Evolutionary conservation across 345 rosid genomes (phyloP).

Genomic region (Heritiera littoralis): DNA sequence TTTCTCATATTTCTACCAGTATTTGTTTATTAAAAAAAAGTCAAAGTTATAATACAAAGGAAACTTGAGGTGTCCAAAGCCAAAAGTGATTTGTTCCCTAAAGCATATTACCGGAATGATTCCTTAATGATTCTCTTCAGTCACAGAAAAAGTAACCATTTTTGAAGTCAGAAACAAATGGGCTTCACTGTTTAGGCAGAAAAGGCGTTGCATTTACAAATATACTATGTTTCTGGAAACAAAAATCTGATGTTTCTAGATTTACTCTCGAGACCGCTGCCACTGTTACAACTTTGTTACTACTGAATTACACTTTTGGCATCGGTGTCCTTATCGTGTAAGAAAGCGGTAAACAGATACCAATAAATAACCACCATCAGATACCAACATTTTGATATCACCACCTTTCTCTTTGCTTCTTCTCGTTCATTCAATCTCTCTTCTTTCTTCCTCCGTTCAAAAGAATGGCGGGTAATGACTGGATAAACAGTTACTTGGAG

Average conservation of each 20-base stretch:
- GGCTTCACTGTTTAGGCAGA: too few relatives aligned
- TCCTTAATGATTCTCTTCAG: neutral
- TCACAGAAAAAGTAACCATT: neutral
- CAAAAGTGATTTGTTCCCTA: neutral
- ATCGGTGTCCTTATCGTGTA: constrained; percentile 17
- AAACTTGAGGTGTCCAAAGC: neutral
- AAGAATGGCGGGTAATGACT: constrained; percentile 94
- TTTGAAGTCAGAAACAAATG: too few relatives aligned
- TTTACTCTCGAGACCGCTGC: neutral
- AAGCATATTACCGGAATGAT: constrained; percentile 1
- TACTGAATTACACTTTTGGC: neutral
- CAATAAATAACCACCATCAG: neutral
- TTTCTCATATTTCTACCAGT: neutral
- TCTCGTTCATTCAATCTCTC: neutral
- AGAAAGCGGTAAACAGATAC: constrained; percentile 6
- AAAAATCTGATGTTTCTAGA: neutral
- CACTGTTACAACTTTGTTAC: neutral
- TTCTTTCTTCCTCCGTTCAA: neutral
- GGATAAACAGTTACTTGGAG: constrained; percentile 97
- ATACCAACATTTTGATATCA: neutral
- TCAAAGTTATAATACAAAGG: neutral
- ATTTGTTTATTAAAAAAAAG: neutral
- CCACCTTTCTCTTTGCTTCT: neutral
- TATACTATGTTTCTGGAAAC: too few relatives aligned
- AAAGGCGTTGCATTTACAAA: too few relatives aligned